Evolutionary conservation across 2,329 filamentous ascomycete genomes (phyloP).

Genomic region (Harringtonia aguacate): DNA sequence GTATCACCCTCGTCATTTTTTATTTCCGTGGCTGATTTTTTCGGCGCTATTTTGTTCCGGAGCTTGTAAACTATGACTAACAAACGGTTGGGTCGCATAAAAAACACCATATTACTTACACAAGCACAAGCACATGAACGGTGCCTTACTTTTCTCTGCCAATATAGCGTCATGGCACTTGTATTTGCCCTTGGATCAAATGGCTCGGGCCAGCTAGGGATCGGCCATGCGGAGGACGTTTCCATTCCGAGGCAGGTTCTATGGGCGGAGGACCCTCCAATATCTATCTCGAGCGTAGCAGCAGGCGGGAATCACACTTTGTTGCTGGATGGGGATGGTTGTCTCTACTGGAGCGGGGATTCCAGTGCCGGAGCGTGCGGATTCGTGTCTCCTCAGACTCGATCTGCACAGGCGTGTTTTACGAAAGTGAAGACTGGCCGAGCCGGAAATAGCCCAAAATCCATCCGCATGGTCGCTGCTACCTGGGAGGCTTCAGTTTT

Average conservation of each 20-base stretch:
- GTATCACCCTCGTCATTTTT: no score
- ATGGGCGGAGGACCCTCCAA: constrained; percentile 35
- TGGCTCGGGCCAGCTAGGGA: constrained; percentile 62
- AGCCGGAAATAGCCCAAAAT: constrained; percentile 17
- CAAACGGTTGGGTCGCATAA: no score
- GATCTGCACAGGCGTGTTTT: constrained; percentile 14
- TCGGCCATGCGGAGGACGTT: constrained; percentile 61
- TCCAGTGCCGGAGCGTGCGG: constrained; percentile 44
- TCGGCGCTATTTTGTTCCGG: constrained; percentile 2
- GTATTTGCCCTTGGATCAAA: constrained; percentile 68
- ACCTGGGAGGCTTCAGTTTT: constrained; percentile 70
- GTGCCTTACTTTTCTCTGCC: not conserved
- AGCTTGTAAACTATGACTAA: no score
- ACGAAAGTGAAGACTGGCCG: constrained; percentile 26
- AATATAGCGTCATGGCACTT: constrained; percentile 31
- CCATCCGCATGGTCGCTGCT: constrained; percentile 45
- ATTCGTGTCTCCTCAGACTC: constrained; percentile 17
- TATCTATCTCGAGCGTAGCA: constrained; percentile 27
- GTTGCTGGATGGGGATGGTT: constrained; percentile 48
- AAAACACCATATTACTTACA: not conserved
- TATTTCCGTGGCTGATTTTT: not conserved
- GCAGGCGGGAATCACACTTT: constrained; percentile 85
- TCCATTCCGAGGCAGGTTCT: constrained; percentile 51
- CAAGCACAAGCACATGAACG: not conserved
- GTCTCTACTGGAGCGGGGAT: constrained; percentile 57